Evolutionary conservation across 768 basidiomycete genomes (phyloP).

Genomic region (Tulasnella sp.): DNA sequence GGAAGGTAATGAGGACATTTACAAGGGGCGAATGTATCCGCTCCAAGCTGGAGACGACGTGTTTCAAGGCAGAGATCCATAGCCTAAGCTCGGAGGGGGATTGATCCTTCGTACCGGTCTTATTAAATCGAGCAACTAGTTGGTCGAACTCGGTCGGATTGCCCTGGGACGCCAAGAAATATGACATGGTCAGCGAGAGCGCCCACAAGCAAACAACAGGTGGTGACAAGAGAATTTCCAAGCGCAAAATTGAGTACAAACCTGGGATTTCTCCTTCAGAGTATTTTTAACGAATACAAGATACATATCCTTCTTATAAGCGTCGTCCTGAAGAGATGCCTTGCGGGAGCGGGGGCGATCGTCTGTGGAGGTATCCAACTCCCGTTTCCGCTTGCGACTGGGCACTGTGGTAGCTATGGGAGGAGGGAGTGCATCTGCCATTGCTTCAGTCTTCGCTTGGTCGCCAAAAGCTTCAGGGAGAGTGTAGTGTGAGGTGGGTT

Average conservation of each 20-base stretch:
- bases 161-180: slow-evolving; percentile 49
- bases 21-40: slow-evolving; percentile 73
- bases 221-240: slow-evolving; percentile 26
- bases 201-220: neutral
- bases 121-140: slow-evolving; percentile 81
- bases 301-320: slow-evolving; percentile 76
- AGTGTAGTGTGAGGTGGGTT: neutral
- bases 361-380: neutral
- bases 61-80: slow-evolving; percentile 83
- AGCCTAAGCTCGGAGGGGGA: slow-evolving; percentile 58
- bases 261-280: slow-evolving; percentile 65
- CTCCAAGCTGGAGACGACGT: slow-evolving; percentile 88
- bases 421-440: neutral
- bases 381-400: slow-evolving; percentile 7
- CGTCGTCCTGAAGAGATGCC: slow-evolving; percentile 48
- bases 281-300: slow-evolving; percentile 79
- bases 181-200: neutral
- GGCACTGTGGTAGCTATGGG: neutral
- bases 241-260: slow-evolving; percentile 38
- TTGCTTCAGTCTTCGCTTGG: neutral
- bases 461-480: neutral
- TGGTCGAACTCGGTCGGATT: slow-evolving; percentile 75
- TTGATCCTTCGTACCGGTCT: slow-evolving; percentile 38
- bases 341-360: neutral
- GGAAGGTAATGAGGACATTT: slow-evolving; percentile 78